Conservation (phyloP, 2,329 filamentous ascomycete species). For the Cercospora sp. region DNA sequence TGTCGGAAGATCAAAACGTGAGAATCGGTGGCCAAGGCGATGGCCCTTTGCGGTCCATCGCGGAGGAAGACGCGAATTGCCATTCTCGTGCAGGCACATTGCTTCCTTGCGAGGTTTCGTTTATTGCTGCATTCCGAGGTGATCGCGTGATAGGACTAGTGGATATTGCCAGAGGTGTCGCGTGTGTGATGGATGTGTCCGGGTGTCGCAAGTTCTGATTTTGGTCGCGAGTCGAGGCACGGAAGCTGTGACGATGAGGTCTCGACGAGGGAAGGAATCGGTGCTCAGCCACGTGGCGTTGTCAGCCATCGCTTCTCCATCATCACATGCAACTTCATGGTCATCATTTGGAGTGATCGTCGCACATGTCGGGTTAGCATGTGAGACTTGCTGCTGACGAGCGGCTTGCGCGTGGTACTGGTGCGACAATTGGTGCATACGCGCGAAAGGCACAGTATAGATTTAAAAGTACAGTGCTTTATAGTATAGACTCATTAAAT, state of each 20-base stretch:
- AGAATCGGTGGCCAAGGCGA: constrained; percentile 77
- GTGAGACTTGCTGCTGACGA: neutral
- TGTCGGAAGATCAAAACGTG: constrained; percentile 85
- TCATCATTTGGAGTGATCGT: neutral
- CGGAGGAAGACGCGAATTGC: constrained; percentile 79
- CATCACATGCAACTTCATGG: neutral
- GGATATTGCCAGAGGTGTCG: neutral
- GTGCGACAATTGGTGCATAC: neutral
- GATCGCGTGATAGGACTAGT: neutral
- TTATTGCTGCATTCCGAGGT: constrained; percentile 14
- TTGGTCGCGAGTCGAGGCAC: constrained; percentile 7
- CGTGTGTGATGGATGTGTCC: neutral
- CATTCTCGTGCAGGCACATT: constrained; percentile 40
- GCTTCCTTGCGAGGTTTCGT: constrained; percentile 8
- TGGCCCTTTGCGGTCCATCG: constrained; percentile 82
- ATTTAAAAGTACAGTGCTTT: neutral
- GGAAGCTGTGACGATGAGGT: constrained; percentile 2
- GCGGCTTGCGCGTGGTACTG: neutral
- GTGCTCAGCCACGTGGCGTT: constrained; percentile 2
- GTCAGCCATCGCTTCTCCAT: neutral
- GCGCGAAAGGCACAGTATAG: neutral
- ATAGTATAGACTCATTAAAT: neutral
- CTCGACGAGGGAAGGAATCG: neutral
- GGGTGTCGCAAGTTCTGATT: neutral
- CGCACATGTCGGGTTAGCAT: neutral